Base-by-base conservation (phyloP, 2,329 filamentous ascomycete species). In the Aspergillus costaricaensis region DNA sequence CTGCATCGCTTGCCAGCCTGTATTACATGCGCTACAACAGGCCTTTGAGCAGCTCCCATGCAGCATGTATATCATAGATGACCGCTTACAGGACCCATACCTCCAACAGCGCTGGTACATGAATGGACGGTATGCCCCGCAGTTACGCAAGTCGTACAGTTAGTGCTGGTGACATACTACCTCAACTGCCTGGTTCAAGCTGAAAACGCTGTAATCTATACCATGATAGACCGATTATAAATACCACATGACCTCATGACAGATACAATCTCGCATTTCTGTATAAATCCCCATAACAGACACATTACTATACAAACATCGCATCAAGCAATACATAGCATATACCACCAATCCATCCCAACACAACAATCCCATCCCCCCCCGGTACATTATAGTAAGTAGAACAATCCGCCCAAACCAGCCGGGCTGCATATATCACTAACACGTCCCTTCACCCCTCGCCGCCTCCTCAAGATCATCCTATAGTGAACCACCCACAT, bases 401-500 rank as follows among this genome's bases (percentile, higher is more conserved):
- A 53, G 10, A 53, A 27, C 15, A 53, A 25, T 23, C 15, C 39
- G 7, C 47, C 47, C 47, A 53, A 53, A 53, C 50, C 50, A 53
- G 50, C 50, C 38, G 50, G 50, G 30, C 12, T 32, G 8, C 12
- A 27, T 5, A 19, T 27, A 17, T 30, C 12, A 9, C 21, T 52
- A n/a, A 38, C n/a, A 41, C 6, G n/a, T 27, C 12, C 12, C 21
- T 14, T 32, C 5, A 19, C 48, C 27, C 44, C 15, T 50, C 43
- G 54, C 27, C 27, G 27, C 38, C 6, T 30, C 43, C 32, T 30
- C 30, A 19, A 64, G 43, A 47, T 64, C 62, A 50, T 64, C 62
- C 62, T 64, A 30, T 10, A 4, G 15, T 25, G 4, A 14, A 36
- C 10, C 23, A 49, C 5, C 44, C 7, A 8, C 39, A 57, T 50